Conservation (phyloP, 192 early-diverging fungal species). For the Lunasporangiospora selenospora region DNA sequence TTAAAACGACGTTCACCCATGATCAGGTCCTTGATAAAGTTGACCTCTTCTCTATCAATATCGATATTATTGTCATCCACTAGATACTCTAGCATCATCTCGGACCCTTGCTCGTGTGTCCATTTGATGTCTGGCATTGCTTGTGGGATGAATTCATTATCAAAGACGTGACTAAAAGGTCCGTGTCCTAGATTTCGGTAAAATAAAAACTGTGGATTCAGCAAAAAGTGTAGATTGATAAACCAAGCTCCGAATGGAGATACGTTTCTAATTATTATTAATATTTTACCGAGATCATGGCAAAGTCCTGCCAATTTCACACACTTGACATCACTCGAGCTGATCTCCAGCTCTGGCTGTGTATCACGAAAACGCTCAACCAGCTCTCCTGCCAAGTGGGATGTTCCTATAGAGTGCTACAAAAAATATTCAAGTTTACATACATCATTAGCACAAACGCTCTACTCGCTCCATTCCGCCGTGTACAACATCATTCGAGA, state of each 20-base stretch:
- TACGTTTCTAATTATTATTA: too few relatives aligned
- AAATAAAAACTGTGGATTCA: too few relatives aligned
- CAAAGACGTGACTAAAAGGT: slow-evolving; percentile 96
- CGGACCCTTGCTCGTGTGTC: slow-evolving; percentile 82
- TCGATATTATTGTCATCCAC: slow-evolving; percentile 78
- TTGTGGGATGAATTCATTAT: slow-evolving; percentile 85
- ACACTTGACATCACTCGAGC: slow-evolving; percentile 81
- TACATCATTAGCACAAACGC: too few relatives aligned
- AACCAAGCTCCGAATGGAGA: too few relatives aligned
- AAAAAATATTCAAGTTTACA: not conserved
- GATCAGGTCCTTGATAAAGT: slow-evolving; percentile 79
- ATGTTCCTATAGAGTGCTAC: slow-evolving; percentile 67
- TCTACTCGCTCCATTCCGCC: too few relatives aligned
- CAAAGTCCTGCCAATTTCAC: slow-evolving; percentile 90
- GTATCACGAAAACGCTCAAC: slow-evolving; percentile 70
- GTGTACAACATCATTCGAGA: too few relatives aligned
- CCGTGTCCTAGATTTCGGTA: too few relatives aligned
- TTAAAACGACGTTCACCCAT: slow-evolving; percentile 56
- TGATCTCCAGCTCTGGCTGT: slow-evolving; percentile 85
- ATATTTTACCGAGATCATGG: slow-evolving; percentile 81
- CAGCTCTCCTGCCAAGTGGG: slow-evolving; percentile 77
- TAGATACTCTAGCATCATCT: slow-evolving; percentile 86
- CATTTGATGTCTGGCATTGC: slow-evolving; percentile 58
- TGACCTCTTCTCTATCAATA: slow-evolving; percentile 61
- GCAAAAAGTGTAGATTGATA: too few relatives aligned